Conservation (phyloP, 1,284 basidiomycete genomes). For the Moesziomyces antarcticus region DNA sequence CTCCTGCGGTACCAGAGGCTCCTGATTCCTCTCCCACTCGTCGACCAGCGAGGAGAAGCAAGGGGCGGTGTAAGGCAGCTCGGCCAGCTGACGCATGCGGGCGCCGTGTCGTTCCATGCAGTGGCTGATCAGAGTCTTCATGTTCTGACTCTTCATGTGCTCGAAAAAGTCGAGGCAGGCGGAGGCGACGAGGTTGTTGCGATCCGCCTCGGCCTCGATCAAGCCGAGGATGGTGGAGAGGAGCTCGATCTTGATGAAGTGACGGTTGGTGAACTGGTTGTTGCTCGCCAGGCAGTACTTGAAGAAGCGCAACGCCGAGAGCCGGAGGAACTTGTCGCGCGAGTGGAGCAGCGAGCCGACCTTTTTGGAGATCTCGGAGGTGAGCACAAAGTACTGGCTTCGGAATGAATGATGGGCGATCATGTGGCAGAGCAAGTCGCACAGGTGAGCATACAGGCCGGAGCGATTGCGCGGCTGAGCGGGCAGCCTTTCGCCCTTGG, state of each 20-base stretch:
- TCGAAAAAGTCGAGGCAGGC: constrained; percentile 97
- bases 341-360: constrained; percentile 73
- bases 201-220: constrained; percentile 80
- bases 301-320: constrained; percentile 80
- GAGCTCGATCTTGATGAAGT: constrained; percentile 86
- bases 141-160: constrained; percentile 78
- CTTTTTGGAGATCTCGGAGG: constrained; percentile 56
- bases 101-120: constrained; percentile 83
- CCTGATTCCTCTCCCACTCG: constrained; percentile 91
- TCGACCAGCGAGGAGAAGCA: constrained; percentile 79
- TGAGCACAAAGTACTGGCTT: constrained; percentile 86
- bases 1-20: constrained; percentile 66
- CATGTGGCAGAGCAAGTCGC: constrained; percentile 90
- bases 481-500: constrained; percentile 38
- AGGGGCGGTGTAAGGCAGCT: constrained; percentile 74
- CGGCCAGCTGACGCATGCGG: constrained; percentile 76
- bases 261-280: constrained; percentile 85
- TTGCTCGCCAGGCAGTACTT: constrained; percentile 83
- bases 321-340: constrained; percentile 83
- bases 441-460: constrained; percentile 69
- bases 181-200: constrained; percentile 92
- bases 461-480: constrained; percentile 31
- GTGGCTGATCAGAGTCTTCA: constrained; percentile 83
- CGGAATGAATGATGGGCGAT: constrained; percentile 83
- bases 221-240: constrained; percentile 85